phyloP scores from a whole-genome alignment of 2,329 filamentous ascomycete species.

The Talaromyces marneffei region DNA sequence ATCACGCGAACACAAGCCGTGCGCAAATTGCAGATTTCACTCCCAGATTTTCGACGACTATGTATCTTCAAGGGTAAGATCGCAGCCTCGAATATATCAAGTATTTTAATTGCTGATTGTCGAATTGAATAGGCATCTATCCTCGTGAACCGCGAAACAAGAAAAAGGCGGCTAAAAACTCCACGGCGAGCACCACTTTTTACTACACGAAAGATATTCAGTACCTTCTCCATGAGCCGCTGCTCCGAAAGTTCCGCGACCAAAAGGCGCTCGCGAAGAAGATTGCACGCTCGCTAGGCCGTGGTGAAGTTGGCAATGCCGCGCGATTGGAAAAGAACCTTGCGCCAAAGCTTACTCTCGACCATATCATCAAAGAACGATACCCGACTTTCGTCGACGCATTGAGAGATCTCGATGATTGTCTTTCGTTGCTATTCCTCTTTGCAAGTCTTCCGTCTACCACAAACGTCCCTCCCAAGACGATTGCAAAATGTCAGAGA shows the following conservation, averaged over 20 bases:
- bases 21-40: conserved; percentile 92
- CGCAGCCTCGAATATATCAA: not conserved
- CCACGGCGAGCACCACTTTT: conserved; percentile 88
- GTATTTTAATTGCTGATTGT: not conserved
- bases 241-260: conserved; percentile 90
- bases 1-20: conserved; percentile 95
- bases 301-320: conserved; percentile 85
- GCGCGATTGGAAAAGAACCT: conserved; percentile 84
- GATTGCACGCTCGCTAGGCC: conserved; percentile 84
- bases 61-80: conserved; percentile 89
- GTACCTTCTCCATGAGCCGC: conserved; percentile 92
- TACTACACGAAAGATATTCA: conserved; percentile 93
- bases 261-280: conserved; percentile 97
- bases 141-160: conserved; percentile 93
- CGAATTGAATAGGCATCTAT: conserved; percentile 66
- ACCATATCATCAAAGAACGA: conserved; percentile 95
- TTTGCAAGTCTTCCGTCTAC: conserved; percentile 95
- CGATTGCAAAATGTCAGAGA: conserved; percentile 89
- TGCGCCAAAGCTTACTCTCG: conserved; percentile 81
- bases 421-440: conserved; percentile 91
- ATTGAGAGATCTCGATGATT: conserved; percentile 90
- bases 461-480: conserved; percentile 83
- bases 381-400: conserved; percentile 97
- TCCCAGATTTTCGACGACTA: conserved; percentile 94
- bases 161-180: conserved; percentile 91